These are phyloP conservation scores for Nevesoporus exiguus DNA, from an alignment of 768 basidiomycete genomes.

Conservation along the genomic window DNA sequence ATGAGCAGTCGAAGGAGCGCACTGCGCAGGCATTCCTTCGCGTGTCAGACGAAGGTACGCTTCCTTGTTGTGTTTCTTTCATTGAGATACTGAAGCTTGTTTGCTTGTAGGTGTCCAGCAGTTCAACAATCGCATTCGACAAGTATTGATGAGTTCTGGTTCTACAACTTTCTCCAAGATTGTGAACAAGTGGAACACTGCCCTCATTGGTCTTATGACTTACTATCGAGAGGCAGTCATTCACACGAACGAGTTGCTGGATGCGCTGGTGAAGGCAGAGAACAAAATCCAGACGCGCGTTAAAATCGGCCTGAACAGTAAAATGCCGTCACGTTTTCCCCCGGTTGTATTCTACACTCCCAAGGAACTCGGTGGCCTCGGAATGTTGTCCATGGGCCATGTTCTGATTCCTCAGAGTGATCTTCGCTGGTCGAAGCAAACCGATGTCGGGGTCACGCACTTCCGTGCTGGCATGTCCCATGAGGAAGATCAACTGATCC, in stretches of 20 bases:
- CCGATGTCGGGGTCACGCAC: conserved; percentile 94
- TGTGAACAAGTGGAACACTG: conserved; percentile 97
- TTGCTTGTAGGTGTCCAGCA: conserved; percentile 70
- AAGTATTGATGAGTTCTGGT: conserved; percentile 97
- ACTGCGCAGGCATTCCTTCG: conserved; percentile 98
- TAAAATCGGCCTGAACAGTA: conserved; percentile 98
- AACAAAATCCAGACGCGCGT: conserved; percentile 99
- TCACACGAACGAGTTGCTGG: conserved; percentile 94
- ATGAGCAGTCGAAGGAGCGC: conserved; percentile 95
- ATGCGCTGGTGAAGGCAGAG: conserved; percentile 96
- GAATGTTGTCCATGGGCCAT: conserved; percentile 99
- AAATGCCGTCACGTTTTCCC: conserved; percentile 99
- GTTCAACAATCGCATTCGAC: conserved; percentile 96
- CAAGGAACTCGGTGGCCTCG: conserved; percentile 97
- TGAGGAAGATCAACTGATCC: conserved; percentile 92
- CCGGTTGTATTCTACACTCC: conserved; percentile 95
- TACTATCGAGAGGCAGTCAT: conserved; percentile 98
- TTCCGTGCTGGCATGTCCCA: conserved; percentile 99
- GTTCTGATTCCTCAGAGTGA: conserved; percentile 98
- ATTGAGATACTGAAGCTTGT: background rate
- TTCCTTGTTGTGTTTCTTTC: background rate
- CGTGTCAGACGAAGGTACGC: conserved; percentile 86
- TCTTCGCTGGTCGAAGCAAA: conserved; percentile 97
- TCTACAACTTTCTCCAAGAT: conserved; percentile 99
- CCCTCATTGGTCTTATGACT: conserved; percentile 93